Conservation (phyloP, 2,329 filamentous ascomycete genomes). For the Pseudopyrenochaeta lycopersici region DNA sequence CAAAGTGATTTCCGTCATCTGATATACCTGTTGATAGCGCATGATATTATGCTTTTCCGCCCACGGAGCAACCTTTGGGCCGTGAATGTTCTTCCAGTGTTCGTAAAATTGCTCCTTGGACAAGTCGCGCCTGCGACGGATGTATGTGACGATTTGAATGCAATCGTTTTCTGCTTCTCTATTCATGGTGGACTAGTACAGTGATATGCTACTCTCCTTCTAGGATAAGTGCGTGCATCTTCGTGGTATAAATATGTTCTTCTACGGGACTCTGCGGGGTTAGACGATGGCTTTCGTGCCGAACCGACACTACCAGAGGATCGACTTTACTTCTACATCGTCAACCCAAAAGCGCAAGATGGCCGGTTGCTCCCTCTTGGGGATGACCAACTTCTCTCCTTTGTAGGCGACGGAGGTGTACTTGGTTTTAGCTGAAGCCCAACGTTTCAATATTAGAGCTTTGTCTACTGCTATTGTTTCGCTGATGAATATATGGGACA, state of each 20-base stretch:
- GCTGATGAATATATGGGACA: not conserved
- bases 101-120: slow-evolving; percentile 45
- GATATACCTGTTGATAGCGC: slow-evolving; percentile 44
- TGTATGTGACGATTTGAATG: slow-evolving; percentile 28
- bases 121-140: slow-evolving; percentile 39
- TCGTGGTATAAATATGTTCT: not conserved
- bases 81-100: slow-evolving; percentile 48
- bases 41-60: slow-evolving; percentile 44
- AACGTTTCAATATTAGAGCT: too few species aligned
- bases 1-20: too few species aligned
- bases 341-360: too few species aligned
- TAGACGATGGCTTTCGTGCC: not conserved
- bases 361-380: too few species aligned
- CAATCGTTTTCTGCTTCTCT: slow-evolving; percentile 2
- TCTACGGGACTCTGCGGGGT: not conserved
- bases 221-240: not conserved
- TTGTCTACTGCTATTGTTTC: not conserved
- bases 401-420: not conserved
- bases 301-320: not conserved
- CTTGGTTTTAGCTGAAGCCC: too few species aligned
- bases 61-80: slow-evolving; percentile 46
- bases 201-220: not conserved
- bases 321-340: too few species aligned
- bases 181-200: not conserved
- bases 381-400: too few species aligned